A percentile compares a stretch with the other conserved stretches of the same genome.
These are phyloP conservation scores for Hirsutella thompsonii DNA, from an alignment of 2,329 filamentous ascomycete genomes.

Conservation along the genomic window DNA sequence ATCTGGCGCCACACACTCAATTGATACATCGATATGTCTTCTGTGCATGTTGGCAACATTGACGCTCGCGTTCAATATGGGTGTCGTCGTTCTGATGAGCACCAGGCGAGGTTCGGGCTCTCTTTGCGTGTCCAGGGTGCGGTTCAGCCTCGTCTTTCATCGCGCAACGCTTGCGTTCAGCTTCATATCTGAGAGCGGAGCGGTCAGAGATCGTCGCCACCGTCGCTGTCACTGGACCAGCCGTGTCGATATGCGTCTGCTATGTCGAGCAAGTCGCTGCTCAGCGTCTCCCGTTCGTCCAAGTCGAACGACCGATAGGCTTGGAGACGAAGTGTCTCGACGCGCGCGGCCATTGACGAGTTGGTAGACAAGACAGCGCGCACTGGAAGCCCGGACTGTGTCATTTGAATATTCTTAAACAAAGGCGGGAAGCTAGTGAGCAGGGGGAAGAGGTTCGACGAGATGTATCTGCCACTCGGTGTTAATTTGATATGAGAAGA, in stretches of 20 bases:
- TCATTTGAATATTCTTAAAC: conserved; percentile 34
- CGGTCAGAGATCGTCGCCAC: conserved; percentile 43
- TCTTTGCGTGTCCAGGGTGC: too few relatives aligned
- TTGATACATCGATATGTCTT: too few relatives aligned
- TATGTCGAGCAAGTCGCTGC: conserved; percentile 69
- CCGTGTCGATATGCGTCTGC: conserved; percentile 82
- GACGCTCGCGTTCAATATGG: too few relatives aligned
- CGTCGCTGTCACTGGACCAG: conserved; percentile 68
- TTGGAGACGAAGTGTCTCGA: conserved; percentile 53
- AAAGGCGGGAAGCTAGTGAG: conserved; percentile 77
- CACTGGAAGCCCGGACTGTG: conserved; percentile 23
- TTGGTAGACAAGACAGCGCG: conserved; percentile 59
- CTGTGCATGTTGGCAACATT: too few relatives aligned
- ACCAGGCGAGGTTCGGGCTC: too few relatives aligned
- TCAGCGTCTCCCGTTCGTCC: conserved; percentile 74
- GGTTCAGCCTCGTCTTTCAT: too few relatives aligned
- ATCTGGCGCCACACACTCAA: too few relatives aligned
- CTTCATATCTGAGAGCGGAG: too few relatives aligned
- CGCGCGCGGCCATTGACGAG: conserved; percentile 53
- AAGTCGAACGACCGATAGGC: conserved; percentile 51
- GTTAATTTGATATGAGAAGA: not conserved
- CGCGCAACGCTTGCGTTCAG: too few relatives aligned
- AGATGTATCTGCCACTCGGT: conserved; percentile 2
- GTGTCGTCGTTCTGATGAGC: too few relatives aligned
- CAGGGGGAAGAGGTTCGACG: conserved; percentile 35